These are phyloP conservation scores for Thraustochytrium sp. DNA, from an alignment of 352 stramenopile genomes.

Conservation along the genomic window DNA sequence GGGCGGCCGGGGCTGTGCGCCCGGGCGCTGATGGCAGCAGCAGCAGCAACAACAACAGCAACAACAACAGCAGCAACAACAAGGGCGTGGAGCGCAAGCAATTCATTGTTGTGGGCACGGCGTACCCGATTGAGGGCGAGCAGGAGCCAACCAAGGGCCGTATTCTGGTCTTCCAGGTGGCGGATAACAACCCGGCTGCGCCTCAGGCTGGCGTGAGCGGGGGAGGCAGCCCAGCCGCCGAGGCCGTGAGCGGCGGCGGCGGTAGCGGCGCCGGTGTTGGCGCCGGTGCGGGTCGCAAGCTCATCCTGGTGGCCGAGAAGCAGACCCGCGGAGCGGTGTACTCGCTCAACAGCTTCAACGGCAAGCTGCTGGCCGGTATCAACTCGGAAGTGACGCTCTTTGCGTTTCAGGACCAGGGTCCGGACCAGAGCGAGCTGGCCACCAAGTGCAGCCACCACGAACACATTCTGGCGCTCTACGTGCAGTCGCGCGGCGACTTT, in stretches of 20 bases:
- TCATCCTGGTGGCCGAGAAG: constrained; percentile 80
- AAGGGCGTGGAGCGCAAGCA: constrained; percentile 24
- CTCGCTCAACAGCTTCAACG: constrained; percentile 86
- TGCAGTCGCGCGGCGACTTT: constrained; percentile 84
- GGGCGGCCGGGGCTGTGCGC: not conserved
- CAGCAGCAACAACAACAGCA: not conserved
- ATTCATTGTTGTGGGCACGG: constrained; percentile 66
- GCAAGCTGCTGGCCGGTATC: constrained; percentile 82
- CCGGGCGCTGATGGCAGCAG: not conserved
- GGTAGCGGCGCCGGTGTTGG: not conserved
- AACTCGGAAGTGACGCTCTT: constrained; percentile 89
- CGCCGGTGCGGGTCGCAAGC: constrained; percentile 58
- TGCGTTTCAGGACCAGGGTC: constrained; percentile 76
- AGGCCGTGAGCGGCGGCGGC: not conserved
- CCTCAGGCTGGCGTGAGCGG: not conserved
- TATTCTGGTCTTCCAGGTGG: constrained; percentile 84
- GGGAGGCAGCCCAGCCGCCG: not conserved
- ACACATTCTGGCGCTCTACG: constrained; percentile 88
- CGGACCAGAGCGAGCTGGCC: constrained; percentile 78
- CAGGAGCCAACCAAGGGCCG: constrained; percentile 87
- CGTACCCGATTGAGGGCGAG: constrained; percentile 87
- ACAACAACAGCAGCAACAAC: not conserved
- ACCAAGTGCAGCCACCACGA: constrained; percentile 87
- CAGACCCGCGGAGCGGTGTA: constrained; percentile 90
- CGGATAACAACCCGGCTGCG: constrained; percentile 46